Evolutionary conservation across 1,284 basidiomycete species (phyloP).

Genomic region (Xerocomus tenax): DNA sequence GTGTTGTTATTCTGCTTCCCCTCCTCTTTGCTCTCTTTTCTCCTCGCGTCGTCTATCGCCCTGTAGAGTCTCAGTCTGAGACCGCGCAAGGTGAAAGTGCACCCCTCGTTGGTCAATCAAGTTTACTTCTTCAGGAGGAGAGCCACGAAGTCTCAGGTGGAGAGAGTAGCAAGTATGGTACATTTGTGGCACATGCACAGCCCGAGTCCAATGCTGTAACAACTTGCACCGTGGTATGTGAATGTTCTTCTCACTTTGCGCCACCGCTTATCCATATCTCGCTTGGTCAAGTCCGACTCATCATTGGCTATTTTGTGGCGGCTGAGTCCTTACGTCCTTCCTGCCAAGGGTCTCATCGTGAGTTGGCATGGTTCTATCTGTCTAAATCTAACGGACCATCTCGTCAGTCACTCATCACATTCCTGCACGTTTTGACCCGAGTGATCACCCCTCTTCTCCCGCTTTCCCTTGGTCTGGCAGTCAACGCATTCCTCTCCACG

Average conservation of each 20-base stretch:
- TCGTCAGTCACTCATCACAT: conserved; percentile 51
- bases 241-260: not conserved
- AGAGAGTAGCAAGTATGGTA: conserved; percentile 57
- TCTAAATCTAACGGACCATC: conserved; percentile 8
- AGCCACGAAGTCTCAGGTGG: conserved; percentile 20
- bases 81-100: conserved; percentile 19
- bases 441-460: conserved; percentile 70
- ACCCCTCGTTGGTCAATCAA: conserved; percentile 26
- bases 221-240: conserved; percentile 12
- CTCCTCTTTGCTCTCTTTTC: conserved; percentile 49
- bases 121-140: conserved; percentile 23
- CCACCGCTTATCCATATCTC: not conserved
- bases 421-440: conserved; percentile 66
- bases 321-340: conserved; percentile 18
- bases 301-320: conserved; percentile 16
- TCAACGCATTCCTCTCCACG: conserved; percentile 48
- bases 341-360: conserved; percentile 21
- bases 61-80: conserved; percentile 31
- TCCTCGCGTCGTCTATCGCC: conserved; percentile 55
- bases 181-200: conserved; percentile 33
- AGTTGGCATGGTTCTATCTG: conserved; percentile 3
- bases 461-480: conserved; percentile 59
- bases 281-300: conserved; percentile 13
- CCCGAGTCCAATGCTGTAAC: not conserved
- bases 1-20: conserved; percentile 53